Evolutionary conservation across 1,284 basidiomycete species (phyloP), one percentile per base, ranked within the genome.

Genomic region (Trametes polyzona): DNA sequence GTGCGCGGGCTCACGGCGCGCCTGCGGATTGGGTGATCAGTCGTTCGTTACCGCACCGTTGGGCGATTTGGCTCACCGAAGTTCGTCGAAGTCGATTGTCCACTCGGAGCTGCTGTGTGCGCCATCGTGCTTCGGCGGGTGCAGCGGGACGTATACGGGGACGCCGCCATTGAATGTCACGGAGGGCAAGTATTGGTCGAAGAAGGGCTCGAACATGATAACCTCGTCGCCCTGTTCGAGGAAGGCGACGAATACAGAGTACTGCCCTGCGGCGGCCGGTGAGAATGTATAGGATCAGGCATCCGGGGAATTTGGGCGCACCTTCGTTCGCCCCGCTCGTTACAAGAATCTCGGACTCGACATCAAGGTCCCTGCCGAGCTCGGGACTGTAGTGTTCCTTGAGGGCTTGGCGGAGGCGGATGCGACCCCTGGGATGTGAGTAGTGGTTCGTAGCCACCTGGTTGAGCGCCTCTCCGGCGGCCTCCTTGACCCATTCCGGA

Each of bases 141-240:
- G 93, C 14, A 99, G 81, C 2, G 97, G 96, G 7, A 99, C 93
- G 69, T 94, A 99, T 47, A 98, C 88, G 9, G 96, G 95, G 54
- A 86, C 89, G 43, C 95, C 96, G 29, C 91, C 92, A 69, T 97
- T 95, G 83, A 97, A 97, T 24, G 87, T 92, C 54, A 97, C 87
- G 9, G 92, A 93, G 33, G 94, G 90, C 59, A 92, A 84, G 76
- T 98, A 99, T 74, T 99, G 97, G 71, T 98, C 96, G 70, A 98
- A 98, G 81, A 95, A 96, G 5, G 94, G 96, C 76, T 99, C 97
- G 69, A 99, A 96, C 82, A 98, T 88, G 73, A 99, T 96, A 59
- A 99, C 97, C 74, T 98, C 96, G 71, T 99, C 97, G 8, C 90
- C 95, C 33, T 85, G 80, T 61, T 96, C 87, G 44, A 95, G 75